Conservation (phyloP, 352 stramenopile genomes). For the Sclerospora graminicola region DNA sequence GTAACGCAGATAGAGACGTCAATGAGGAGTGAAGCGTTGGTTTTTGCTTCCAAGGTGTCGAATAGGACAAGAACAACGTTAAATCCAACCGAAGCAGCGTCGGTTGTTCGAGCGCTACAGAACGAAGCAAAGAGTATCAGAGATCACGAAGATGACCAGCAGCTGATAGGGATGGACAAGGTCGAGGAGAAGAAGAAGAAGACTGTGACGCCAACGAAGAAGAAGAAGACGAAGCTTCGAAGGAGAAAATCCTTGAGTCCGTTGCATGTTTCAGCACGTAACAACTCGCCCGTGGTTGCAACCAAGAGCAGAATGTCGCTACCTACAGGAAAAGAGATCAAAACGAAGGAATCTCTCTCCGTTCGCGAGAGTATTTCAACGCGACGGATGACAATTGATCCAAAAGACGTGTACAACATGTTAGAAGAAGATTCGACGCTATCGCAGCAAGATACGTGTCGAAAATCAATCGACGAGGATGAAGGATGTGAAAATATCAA, state of each 20-base stretch:
- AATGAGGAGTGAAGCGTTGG: slow-evolving; percentile 43
- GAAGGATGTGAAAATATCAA: no score
- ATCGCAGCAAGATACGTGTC: no score
- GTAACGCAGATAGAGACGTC: no score
- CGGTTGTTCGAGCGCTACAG: slow-evolving; percentile 34
- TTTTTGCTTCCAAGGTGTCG: slow-evolving; percentile 22
- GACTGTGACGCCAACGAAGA: slow-evolving; percentile 3
- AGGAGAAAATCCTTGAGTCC: background rate
- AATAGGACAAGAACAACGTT: slow-evolving; percentile 35
- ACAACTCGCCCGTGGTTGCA: slow-evolving; percentile 2
- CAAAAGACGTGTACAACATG: slow-evolving; percentile 36
- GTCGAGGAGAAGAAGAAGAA: background rate
- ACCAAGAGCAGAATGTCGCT: slow-evolving; percentile 1
- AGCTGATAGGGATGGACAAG: background rate
- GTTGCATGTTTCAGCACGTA: background rate
- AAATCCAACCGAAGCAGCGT: slow-evolving; percentile 32
- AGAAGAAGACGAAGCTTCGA: background rate
- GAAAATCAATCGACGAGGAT: no score
- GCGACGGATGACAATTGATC: slow-evolving; percentile 43
- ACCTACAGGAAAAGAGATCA: slow-evolving; percentile 4
- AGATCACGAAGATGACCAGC: background rate
- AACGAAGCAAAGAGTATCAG: slow-evolving; percentile 10
- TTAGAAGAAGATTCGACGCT: no score
- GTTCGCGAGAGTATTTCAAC: slow-evolving; percentile 3
- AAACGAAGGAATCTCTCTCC: slow-evolving; percentile 1